Percentiles rank a stretch among this genome's conserved stretches.
Conservation (phyloP, 73 alveolate species). For the Effrenium voratum region DNA sequence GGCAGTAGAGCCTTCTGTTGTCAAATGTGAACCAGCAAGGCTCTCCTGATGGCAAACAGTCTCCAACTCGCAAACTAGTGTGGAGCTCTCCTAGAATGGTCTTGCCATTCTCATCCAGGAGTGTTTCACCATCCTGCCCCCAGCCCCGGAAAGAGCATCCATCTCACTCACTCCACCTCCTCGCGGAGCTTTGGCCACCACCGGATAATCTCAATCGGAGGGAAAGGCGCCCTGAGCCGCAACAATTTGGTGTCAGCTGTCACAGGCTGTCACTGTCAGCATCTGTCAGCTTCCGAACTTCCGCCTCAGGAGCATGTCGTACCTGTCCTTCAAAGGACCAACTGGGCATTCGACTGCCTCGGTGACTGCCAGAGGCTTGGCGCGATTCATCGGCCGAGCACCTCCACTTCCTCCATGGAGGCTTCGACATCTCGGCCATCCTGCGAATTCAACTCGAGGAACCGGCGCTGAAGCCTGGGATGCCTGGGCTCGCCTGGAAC, state of each 20-base stretch:
- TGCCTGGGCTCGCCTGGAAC: slow-evolving; percentile 47
- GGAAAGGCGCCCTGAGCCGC: slow-evolving; percentile 66
- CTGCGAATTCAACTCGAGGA: neutral
- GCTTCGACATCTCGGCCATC: slow-evolving; percentile 92
- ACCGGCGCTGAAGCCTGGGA: neutral
- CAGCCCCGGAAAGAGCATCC: neutral
- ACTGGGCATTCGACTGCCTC: slow-evolving; percentile 72
- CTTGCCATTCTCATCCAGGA: slow-evolving; percentile 90
- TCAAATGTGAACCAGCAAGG: slow-evolving; percentile 93
- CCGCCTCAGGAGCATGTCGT: slow-evolving; percentile 80
- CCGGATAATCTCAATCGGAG: slow-evolving; percentile 92
- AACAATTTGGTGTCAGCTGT: neutral
- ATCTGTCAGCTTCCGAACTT: neutral
- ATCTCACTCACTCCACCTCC: slow-evolving; percentile 21
- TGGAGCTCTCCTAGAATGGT: slow-evolving; percentile 36
- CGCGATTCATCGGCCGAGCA: neutral
- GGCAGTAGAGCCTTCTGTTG: slow-evolving; percentile 92
- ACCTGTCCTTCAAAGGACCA: slow-evolving; percentile 57
- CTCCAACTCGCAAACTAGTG: neutral
- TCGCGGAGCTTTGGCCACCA: slow-evolving; percentile 94
- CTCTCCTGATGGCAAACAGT: slow-evolving; percentile 31
- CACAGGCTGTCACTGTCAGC: neutral
- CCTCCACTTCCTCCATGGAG: slow-evolving; percentile 80
- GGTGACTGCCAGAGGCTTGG: neutral
- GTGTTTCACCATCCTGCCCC: slow-evolving; percentile 81